Percentiles rank a stretch among this genome's conserved stretches.
phyloP scores from a whole-genome alignment of 257 asterid genomes.

The Lantana camara region DNA sequence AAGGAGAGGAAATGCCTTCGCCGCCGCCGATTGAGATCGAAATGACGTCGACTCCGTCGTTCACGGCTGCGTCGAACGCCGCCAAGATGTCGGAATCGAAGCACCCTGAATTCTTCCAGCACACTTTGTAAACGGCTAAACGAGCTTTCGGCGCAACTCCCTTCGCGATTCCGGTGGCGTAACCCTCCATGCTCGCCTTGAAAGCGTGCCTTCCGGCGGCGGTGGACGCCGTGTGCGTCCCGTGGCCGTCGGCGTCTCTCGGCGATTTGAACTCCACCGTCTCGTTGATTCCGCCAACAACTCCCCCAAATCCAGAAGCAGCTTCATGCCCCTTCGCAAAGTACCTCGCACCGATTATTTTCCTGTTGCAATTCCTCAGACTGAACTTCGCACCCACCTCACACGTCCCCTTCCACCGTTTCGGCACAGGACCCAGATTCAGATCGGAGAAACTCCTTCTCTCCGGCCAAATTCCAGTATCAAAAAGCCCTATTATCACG shows the following conservation, averaged over 20 bases:
- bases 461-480: slow-evolving; percentile 99
- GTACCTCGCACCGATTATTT: slow-evolving; percentile 85
- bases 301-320: slow-evolving; percentile 63
- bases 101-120: slow-evolving; percentile 94
- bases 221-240: slow-evolving; percentile 96
- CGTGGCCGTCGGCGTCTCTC: slow-evolving; percentile 97
- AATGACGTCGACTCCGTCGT: slow-evolving; percentile 93
- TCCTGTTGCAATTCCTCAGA: slow-evolving; percentile 59
- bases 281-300: slow-evolving; percentile 74
- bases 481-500: slow-evolving; percentile 78
- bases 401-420: slow-evolving; percentile 80
- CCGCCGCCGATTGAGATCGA: slow-evolving; percentile 97
- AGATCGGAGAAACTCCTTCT: slow-evolving; percentile 87
- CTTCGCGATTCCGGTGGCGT: slow-evolving; percentile 90
- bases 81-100: slow-evolving; percentile 95
- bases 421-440: slow-evolving; percentile 83
- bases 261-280: slow-evolving; percentile 81
- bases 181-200: slow-evolving; percentile 83
- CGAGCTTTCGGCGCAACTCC: slow-evolving; percentile 99
- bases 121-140: slow-evolving; percentile 85
- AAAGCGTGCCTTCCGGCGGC: slow-evolving; percentile 95
- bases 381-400: slow-evolving; percentile 58
- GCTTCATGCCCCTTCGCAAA: slow-evolving; percentile 90
- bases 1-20: slow-evolving; percentile 87
- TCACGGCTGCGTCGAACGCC: slow-evolving; percentile 89